Base-by-base conservation (phyloP, 2,329 filamentous ascomycete genomes). In the Aspergillus flavus region DNA sequence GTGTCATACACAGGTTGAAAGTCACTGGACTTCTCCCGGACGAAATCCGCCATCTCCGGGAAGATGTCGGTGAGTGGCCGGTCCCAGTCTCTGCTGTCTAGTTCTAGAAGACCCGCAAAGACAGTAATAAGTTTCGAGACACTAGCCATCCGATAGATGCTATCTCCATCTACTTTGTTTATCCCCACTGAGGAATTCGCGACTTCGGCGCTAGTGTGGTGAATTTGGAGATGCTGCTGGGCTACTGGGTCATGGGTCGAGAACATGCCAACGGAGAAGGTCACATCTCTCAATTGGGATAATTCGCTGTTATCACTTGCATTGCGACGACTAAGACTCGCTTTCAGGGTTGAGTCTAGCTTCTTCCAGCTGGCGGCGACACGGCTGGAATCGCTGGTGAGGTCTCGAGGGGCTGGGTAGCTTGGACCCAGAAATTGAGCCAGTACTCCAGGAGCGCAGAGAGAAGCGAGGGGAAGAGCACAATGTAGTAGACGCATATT, bases 61-160 rank as follows among this genome's bases (percentile, higher is more conserved):
- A 85, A 70, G 58, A 83, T 82, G 41, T 82, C 77, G 1, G 81
- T 76, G 6, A 86, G 74, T 0, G 80, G 80, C 53, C 79, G 79
- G 2, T 83, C 76, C 72, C 79, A 81, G 57, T 80, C 72, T 1
- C 63, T 65, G 6, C 69, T 68, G 0, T 74, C 72, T 6, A 81
- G 63, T 41, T 76, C 66, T 1, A 79, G 62, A 39, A 82, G 68
- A 3, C 76, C 74, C 1, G 78, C 72, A 48, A 79, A 76, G 34
- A 79, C 76, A 0, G 79, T 79, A 58, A 80, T 69, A 4, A 78
- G 68, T 59, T 80, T 82, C 12, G 74, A 74, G 39, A 78, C 68
- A 64, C 78, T 82, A 1, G 79, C 81, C 19, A 82, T 68, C 16
- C 78, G 76, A 65, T 81, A 82, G 21, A 83, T 79, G 43, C 75